Conservation (phyloP, 768 basidiomycete genomes). For the Collybia mongolica region DNA sequence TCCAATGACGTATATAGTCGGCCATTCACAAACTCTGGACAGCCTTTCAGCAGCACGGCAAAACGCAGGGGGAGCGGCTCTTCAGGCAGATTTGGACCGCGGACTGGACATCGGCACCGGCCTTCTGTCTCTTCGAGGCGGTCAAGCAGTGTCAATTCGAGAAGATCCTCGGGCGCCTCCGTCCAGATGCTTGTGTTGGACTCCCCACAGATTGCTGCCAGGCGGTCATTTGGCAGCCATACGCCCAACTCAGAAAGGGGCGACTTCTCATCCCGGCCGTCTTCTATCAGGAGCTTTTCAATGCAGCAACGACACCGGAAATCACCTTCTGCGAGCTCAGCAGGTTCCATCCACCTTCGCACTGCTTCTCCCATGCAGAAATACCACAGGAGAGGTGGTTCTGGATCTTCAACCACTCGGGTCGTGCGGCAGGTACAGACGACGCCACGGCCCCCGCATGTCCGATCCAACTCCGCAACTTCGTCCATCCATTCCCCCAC, state of each 20-base stretch:
- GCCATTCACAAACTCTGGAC: constrained; percentile 10
- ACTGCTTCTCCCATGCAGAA: constrained; percentile 79
- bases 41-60: constrained; percentile 29
- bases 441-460: constrained; percentile 49
- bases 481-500: constrained; percentile 76
- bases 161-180: constrained; percentile 57
- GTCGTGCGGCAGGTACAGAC: constrained; percentile 68
- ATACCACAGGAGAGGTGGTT: constrained; percentile 76
- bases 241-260: constrained; percentile 89
- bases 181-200: constrained; percentile 55
- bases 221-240: constrained; percentile 73
- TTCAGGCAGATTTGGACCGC: constrained; percentile 22
- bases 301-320: constrained; percentile 65
- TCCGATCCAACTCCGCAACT: constrained; percentile 71
- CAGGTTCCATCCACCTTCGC: constrained; percentile 63
- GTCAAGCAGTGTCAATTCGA: constrained; percentile 89
- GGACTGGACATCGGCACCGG: constrained; percentile 55
- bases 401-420: constrained; percentile 73
- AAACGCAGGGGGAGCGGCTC: constrained; percentile 52
- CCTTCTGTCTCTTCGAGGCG: constrained; percentile 79
- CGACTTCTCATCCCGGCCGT: constrained; percentile 76
- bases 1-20: constrained; percentile 25
- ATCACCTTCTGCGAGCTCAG: constrained; percentile 76
- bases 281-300: constrained; percentile 80
- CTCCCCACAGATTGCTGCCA: constrained; percentile 59